Conservation (phyloP, 2,329 filamentous ascomycete species). For the Botrytis byssoidea region DNA sequence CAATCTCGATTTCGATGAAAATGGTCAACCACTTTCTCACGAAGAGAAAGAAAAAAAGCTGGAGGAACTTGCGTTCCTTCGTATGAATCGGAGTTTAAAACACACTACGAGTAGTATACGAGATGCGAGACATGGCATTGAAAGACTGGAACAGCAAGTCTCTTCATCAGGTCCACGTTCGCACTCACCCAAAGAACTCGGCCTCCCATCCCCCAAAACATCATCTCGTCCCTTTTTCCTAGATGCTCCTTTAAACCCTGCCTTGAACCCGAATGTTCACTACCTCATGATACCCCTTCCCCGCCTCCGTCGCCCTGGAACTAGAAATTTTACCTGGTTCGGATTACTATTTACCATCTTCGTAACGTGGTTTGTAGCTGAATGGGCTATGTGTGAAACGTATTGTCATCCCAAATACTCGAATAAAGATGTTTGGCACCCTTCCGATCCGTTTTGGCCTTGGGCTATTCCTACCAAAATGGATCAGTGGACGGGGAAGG, state of each 20-base stretch:
- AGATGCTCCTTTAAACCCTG: background rate
- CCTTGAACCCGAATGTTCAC: conserved; percentile 12
- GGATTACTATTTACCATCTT: conserved; percentile 41
- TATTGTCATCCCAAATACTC: conserved; percentile 57
- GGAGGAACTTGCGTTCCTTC: conserved; percentile 47
- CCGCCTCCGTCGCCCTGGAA: conserved; percentile 24
- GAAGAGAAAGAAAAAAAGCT: conserved; percentile 37
- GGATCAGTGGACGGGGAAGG: conserved; percentile 53
- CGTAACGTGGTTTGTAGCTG: conserved; percentile 54
- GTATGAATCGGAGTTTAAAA: conserved; percentile 54
- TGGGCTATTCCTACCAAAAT: conserved; percentile 59
- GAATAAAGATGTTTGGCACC: conserved; percentile 47
- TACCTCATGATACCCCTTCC: conserved; percentile 32
- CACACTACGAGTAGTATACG: conserved; percentile 53
- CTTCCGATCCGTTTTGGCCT: conserved; percentile 60
- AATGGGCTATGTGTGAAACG: conserved; percentile 51
- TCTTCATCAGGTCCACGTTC: conserved; percentile 38
- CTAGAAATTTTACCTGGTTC: conserved; percentile 34
- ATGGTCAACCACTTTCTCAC: conserved; percentile 27
- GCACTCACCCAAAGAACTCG: conserved; percentile 6
- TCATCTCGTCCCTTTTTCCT: conserved; percentile 11
- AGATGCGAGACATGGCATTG: conserved; percentile 57
- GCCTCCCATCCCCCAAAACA: background rate
- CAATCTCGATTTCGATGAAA: conserved; percentile 30
- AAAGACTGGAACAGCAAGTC: conserved; percentile 54